Evolutionary conservation across 306 rosid genomes (phyloP).

Genomic region (Oemleria cerasiformis): DNA sequence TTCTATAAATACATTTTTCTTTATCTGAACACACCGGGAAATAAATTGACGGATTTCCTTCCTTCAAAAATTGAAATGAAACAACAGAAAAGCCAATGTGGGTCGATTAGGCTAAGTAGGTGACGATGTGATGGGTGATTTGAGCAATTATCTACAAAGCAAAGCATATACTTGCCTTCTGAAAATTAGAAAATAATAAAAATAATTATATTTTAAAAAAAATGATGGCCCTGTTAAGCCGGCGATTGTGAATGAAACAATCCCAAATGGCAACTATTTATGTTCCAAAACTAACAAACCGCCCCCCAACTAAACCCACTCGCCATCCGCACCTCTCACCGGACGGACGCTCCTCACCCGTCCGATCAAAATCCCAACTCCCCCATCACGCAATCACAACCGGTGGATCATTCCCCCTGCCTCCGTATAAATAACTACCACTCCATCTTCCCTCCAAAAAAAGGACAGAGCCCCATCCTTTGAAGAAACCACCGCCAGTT

Average conservation of each 20-base stretch:
- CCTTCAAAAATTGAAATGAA: not conserved
- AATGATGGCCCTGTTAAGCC: constrained; percentile 26
- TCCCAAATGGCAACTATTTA: constrained; percentile 20
- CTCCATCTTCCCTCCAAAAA: constrained; percentile 5
- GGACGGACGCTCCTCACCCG: constrained; percentile 24
- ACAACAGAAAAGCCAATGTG: not conserved
- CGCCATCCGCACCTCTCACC: not conserved
- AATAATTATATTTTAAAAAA: not conserved
- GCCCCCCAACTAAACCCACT: not conserved
- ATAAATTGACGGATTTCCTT: too few relatives aligned
- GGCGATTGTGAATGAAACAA: constrained; percentile 17
- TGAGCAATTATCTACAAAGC: not conserved
- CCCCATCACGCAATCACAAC: constrained; percentile 7
- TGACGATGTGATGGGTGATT: not conserved
- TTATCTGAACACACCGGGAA: too few relatives aligned
- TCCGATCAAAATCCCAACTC: constrained; percentile 21
- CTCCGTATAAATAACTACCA: constrained; percentile 31
- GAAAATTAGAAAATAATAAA: not conserved
- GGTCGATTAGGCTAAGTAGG: not conserved
- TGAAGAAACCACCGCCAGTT: constrained; percentile 18
- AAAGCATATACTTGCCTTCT: not conserved
- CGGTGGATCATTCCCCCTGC: constrained; percentile 14
- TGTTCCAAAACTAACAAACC: constrained; percentile 1
- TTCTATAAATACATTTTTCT: too few relatives aligned
- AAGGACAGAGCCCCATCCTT: constrained; percentile 4